phyloP scores from a whole-genome alignment of 192 early-diverging fungal genomes.

The Umbelopsis ramanniana region DNA sequence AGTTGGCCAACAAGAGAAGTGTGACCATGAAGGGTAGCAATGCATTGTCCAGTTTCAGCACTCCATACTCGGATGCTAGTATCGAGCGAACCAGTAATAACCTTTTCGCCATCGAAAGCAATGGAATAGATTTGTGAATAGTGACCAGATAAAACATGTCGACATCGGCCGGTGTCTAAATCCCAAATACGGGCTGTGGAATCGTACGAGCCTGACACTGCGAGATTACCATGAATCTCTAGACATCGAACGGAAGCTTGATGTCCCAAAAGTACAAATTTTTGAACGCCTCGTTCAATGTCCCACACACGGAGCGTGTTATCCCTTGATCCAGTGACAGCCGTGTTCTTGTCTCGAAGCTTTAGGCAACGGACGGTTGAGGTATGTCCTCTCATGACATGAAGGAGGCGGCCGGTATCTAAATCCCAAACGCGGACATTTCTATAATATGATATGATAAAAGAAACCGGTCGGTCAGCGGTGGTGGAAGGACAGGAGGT shows the following conservation, averaged over 20 bases:
- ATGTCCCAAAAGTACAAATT: conserved; percentile 84
- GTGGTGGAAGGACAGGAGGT: too few species aligned
- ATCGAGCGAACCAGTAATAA: conserved; percentile 94
- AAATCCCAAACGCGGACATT: conserved; percentile 96
- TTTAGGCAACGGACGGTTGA: conserved; percentile 95
- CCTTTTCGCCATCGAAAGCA: conserved; percentile 79
- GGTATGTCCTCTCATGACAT: conserved; percentile 93
- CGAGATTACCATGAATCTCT: conserved; percentile 76
- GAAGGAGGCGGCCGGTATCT: conserved; percentile 78
- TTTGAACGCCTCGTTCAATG: conserved; percentile 62
- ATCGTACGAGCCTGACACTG: conserved; percentile 95
- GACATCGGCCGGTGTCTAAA: conserved; percentile 68
- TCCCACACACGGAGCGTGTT: conserved; percentile 93
- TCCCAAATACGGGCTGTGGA: conserved; percentile 92
- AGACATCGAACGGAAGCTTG: conserved; percentile 89
- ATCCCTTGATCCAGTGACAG: conserved; percentile 93
- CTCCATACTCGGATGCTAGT: conserved; percentile 92
- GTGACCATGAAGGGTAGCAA: conserved; percentile 90
- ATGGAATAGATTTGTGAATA: conserved; percentile 93
- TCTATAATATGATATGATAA: conserved; percentile 32
- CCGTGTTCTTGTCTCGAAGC: conserved; percentile 66
- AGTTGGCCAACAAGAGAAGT: conserved; percentile 88
- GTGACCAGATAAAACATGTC: conserved; percentile 83
- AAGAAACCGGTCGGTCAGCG: not conserved
- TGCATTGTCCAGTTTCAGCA: conserved; percentile 70